Evolutionary conservation across 2,329 filamentous ascomycete species (phyloP).

Genomic region (Periconia sp.): DNA sequence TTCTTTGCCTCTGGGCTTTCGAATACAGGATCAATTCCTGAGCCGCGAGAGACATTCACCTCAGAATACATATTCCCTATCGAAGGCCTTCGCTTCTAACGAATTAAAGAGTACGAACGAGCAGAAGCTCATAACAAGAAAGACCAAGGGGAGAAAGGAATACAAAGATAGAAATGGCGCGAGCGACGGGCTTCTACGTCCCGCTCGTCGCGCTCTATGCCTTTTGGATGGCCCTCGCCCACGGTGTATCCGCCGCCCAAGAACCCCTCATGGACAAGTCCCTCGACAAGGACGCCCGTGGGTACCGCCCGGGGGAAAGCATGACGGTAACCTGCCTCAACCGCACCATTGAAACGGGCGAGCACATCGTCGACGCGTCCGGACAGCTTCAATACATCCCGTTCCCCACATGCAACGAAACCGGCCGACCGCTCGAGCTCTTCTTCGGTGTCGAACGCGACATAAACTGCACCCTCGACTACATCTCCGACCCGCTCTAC

Average conservation of each 20-base stretch:
- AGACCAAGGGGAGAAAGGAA: neutral
- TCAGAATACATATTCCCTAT: no score
- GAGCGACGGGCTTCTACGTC: constrained; percentile 15
- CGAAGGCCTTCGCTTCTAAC: no score
- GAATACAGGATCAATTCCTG: no score
- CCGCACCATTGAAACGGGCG: constrained; percentile 41
- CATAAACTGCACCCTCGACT: constrained; percentile 79
- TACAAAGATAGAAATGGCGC: neutral
- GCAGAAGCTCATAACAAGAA: neutral
- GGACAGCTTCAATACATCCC: constrained; percentile 90
- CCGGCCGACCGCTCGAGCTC: constrained; percentile 76
- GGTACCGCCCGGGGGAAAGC: constrained; percentile 51
- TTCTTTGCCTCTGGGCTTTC: no score
- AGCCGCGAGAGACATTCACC: no score
- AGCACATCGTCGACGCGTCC: constrained; percentile 67
- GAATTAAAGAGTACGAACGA: neutral
- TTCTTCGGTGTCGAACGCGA: constrained; percentile 79
- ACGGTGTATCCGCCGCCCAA: constrained; percentile 42
- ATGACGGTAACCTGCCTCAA: constrained; percentile 57
- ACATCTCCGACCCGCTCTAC: constrained; percentile 78
- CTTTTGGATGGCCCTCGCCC: constrained; percentile 38
- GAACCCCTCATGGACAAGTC: constrained; percentile 39
- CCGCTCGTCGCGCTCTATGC: constrained; percentile 28
- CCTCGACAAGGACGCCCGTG: constrained; percentile 33
- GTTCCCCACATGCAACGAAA: constrained; percentile 90